Base-by-base conservation (phyloP, 345 rosid species). In the Salix arbutifolia region DNA sequence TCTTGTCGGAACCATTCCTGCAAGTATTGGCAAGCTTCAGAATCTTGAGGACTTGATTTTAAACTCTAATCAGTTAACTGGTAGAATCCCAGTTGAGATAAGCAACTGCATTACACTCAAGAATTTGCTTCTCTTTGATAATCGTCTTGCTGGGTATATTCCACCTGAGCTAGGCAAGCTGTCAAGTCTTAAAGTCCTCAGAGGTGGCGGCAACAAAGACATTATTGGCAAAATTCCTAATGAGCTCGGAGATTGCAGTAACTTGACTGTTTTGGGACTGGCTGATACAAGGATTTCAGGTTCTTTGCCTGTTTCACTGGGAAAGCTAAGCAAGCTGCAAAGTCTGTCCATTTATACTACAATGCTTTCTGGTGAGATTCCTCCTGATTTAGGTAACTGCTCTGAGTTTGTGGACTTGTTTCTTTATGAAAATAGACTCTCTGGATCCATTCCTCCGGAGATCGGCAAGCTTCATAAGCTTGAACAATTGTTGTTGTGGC, bases 171-270 rank as follows among this genome's bases (percentile, higher is more conserved):
- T 93, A 1, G 96, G 97, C 5, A 85, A 84, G 37, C 78, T 96
- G 67, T 82, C 84, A 21, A 76, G 69, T 70, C 96, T 96, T 7
- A 84, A 91, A 89, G 87, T 79, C 73, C 83, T 96, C 53, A 88
- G 99, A 81, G 90, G 84, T 8, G 99, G 99, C 26, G 98, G 96
- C 28, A 96, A 93, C 88, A 87, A 85, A 69, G 97, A 90, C 62
- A 79, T 96, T 66, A 83, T 76, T 26, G 98, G 97, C 8, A 76
- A 73, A 71, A 86, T 96, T 81, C 99, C 99, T 76, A 81, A 65
- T 48, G 91, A 91, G 88, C 84, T 96, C 19, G 93, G 94, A 76
- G 89, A 88, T 16, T 93, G 97, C 84, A 82, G 78, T 30, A 93
- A 91, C 53, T 80, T 96, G 86, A 89, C 94, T 28, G 90, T 82